Percentiles rank a stretch among this genome's conserved stretches.
Evolutionary conservation across 2,329 filamentous ascomycete species (phyloP).

Genomic region (Aspergillus terreus): DNA sequence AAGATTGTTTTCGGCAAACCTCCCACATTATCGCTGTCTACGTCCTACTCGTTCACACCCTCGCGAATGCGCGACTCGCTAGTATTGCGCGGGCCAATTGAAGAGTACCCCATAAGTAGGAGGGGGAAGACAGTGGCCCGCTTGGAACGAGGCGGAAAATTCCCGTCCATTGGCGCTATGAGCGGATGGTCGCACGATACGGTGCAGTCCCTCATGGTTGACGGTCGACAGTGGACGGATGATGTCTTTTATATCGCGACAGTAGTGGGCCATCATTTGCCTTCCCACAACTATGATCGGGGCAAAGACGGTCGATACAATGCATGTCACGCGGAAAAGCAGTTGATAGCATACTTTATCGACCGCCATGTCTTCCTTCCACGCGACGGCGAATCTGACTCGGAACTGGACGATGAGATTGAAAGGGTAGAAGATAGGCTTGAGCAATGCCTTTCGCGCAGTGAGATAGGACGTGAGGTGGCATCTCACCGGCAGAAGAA

Average conservation of each 20-base stretch:
- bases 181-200: slow-evolving; percentile 5
- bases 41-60: neutral
- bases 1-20: slow-evolving; percentile 6
- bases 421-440: neutral
- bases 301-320: slow-evolving; percentile 7
- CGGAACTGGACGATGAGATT: neutral
- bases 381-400: neutral
- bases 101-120: slow-evolving; percentile 1
- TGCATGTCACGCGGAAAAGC: slow-evolving; percentile 12
- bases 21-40: slow-evolving; percentile 3
- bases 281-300: neutral
- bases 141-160: slow-evolving; percentile 4
- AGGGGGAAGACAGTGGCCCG: slow-evolving; percentile 6
- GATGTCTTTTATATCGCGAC: slow-evolving; percentile 3
- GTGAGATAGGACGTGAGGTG: neutral
- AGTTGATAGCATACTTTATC: slow-evolving; percentile 14
- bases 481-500: neutral
- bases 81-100: neutral
- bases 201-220: slow-evolving; percentile 4
- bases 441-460: neutral
- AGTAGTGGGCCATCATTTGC: slow-evolving; percentile 1
- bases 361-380: slow-evolving; percentile 12
- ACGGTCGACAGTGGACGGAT: slow-evolving; percentile 7
- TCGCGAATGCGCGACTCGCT: neutral
- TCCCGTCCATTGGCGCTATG: slow-evolving; percentile 4